A percentile compares a stretch with the other conserved stretches of the same genome.
Evolutionary conservation across 345 rosid genomes (phyloP).

Genomic region (Schrenkiella parvula): DNA sequence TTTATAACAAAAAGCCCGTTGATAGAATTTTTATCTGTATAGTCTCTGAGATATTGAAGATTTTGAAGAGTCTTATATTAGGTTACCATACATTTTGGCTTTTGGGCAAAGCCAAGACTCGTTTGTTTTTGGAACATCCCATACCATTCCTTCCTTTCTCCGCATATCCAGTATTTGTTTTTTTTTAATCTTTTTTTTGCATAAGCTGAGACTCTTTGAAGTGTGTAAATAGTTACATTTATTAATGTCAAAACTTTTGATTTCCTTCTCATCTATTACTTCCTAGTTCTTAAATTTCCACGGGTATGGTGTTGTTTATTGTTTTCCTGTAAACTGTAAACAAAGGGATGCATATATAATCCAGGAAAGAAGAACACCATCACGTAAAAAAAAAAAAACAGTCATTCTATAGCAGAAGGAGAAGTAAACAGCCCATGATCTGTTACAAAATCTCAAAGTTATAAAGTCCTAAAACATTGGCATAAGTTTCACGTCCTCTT

Average conservation of each 20-base stretch:
- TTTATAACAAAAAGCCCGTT: constrained; percentile 20
- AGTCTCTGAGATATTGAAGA: constrained; percentile 24
- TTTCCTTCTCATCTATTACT: background rate
- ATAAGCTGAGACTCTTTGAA: constrained; percentile 16
- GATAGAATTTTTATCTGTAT: constrained; percentile 29
- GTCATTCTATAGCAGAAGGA: background rate
- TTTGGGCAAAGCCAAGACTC: constrained; percentile 1
- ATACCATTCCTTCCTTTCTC: background rate
- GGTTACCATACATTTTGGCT: constrained; percentile 29
- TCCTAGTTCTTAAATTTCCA: background rate
- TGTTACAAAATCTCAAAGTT: background rate
- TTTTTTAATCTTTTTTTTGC: background rate
- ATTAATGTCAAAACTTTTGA: background rate
- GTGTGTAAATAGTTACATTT: constrained; percentile 26
- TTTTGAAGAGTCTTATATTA: constrained; percentile 29
- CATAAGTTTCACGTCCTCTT: background rate
- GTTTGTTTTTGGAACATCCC: constrained; percentile 7
- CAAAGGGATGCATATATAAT: background rate
- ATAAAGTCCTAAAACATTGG: too few relatives aligned
- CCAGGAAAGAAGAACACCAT: background rate
- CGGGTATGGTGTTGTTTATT: background rate
- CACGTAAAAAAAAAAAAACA: background rate
- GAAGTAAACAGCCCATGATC: background rate
- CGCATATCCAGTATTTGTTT: constrained; percentile 5
- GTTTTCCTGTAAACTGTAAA: background rate